Conservation (phyloP, 352 stramenopile genomes). For the Globisporangium splendens region DNA sequence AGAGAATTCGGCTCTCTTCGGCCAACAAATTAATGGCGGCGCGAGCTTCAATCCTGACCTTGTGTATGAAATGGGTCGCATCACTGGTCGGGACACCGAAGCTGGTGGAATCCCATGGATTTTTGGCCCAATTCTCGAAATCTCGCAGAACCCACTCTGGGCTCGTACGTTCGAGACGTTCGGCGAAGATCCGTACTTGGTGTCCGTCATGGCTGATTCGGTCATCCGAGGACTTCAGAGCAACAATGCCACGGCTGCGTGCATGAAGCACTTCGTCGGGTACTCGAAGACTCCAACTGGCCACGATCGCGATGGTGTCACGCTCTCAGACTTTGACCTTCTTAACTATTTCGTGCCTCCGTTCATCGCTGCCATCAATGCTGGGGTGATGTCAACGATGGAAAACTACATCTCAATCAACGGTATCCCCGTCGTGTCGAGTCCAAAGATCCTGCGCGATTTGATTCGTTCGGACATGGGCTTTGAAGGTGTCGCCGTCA, state of each 20-base stretch:
- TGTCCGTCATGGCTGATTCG: constrained; percentile 69
- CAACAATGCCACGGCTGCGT: constrained; percentile 37
- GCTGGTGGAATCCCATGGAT: too few species aligned
- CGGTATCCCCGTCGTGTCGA: constrained; percentile 87
- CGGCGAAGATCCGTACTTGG: constrained; percentile 87
- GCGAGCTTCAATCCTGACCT: too few species aligned
- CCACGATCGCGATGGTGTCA: constrained; percentile 78
- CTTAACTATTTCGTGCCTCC: constrained; percentile 84
- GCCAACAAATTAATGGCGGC: too few species aligned
- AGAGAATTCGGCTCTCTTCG: too few species aligned
- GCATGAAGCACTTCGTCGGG: constrained; percentile 86
- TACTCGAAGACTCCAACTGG: constrained; percentile 83
- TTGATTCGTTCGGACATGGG: constrained; percentile 82
- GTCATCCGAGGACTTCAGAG: constrained; percentile 83
- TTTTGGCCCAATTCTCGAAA: too few species aligned
- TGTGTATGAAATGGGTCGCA: too few species aligned
- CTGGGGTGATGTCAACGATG: constrained; percentile 82
- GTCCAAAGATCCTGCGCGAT: constrained; percentile 64
- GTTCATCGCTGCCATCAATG: constrained; percentile 68
- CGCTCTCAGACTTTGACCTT: constrained; percentile 68
- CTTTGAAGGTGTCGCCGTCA: constrained; percentile 83
- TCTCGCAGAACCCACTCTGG: too few species aligned
- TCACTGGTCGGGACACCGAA: too few species aligned
- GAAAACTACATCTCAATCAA: constrained; percentile 93
- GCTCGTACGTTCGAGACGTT: constrained; percentile 91